phyloP scores from a whole-genome alignment of 345 rosid genomes.

The Eutrema heterophyllum region DNA sequence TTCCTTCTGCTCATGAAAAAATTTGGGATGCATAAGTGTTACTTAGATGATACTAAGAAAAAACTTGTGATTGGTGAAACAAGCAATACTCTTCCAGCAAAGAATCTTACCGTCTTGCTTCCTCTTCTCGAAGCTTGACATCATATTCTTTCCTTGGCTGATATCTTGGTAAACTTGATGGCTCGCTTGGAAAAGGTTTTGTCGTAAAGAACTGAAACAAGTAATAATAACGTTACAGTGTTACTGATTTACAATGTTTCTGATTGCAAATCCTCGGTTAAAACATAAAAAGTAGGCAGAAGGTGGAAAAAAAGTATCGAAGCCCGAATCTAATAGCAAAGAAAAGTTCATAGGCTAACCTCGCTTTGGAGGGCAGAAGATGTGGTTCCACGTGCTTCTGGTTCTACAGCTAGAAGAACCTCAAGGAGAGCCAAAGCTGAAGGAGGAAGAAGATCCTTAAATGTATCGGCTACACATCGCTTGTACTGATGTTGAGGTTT shows the following conservation, averaged over 20 bases:
- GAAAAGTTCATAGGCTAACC: slow-evolving; percentile 31
- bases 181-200: slow-evolving; percentile 56
- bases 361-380: slow-evolving; percentile 55
- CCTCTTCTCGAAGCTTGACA: slow-evolving; percentile 49
- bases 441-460: slow-evolving; percentile 51
- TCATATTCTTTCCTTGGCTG: slow-evolving; percentile 64
- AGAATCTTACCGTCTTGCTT: slow-evolving; percentile 45
- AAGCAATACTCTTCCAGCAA: not conserved
- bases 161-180: slow-evolving; percentile 58
- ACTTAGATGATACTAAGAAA: not conserved
- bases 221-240: not conserved
- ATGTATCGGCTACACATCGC: slow-evolving; percentile 46
- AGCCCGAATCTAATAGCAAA: not conserved
- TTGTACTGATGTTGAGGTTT: slow-evolving; percentile 64
- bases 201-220: slow-evolving; percentile 46
- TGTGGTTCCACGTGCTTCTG: slow-evolving; percentile 56
- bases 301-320: not conserved
- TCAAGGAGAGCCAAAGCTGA: slow-evolving; percentile 52
- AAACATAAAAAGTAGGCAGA: not conserved
- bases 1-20: slow-evolving; percentile 32
- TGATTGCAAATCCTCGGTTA: no score
- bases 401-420: slow-evolving; percentile 58
- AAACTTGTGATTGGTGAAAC: not conserved
- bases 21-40: not conserved
- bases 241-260: not conserved